These are phyloP conservation scores for Calonectria montana DNA, from an alignment of 2,329 filamentous ascomycete genomes.

Conservation along the genomic window DNA sequence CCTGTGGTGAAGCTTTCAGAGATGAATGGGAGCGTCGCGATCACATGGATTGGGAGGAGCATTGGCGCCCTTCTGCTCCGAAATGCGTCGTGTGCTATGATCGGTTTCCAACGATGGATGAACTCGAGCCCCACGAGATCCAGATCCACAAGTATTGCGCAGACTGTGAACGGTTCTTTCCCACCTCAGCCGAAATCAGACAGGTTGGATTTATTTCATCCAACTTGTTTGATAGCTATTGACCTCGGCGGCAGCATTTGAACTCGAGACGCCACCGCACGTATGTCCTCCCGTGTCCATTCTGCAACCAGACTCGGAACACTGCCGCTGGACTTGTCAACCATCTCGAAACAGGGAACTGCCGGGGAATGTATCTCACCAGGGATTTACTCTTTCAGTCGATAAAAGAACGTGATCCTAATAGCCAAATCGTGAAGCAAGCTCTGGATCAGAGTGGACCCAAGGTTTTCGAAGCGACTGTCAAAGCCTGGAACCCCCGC, in stretches of 20 bases:
- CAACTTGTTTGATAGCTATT: background rate
- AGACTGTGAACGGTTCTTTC: constrained; percentile 48
- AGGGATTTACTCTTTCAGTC: constrained; percentile 59
- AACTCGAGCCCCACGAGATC: constrained; percentile 42
- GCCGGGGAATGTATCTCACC: constrained; percentile 59
- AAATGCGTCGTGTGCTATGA: constrained; percentile 44
- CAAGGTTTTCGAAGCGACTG: constrained; percentile 52
- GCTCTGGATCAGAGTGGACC: constrained; percentile 57
- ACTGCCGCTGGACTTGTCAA: constrained; percentile 65
- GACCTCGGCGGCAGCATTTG: constrained; percentile 58
- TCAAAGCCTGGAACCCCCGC: constrained; percentile 53
- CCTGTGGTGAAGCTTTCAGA: constrained; percentile 39
- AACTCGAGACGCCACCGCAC: constrained; percentile 60
- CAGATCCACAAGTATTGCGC: constrained; percentile 47
- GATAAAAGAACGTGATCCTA: constrained; percentile 58
- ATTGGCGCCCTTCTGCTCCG: constrained; percentile 36
- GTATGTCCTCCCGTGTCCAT: constrained; percentile 59
- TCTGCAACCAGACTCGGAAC: constrained; percentile 59
- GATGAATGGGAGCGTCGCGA: constrained; percentile 31
- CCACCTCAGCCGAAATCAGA: constrained; percentile 34
- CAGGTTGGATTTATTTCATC: constrained; percentile 7
- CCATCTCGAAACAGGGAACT: constrained; percentile 68
- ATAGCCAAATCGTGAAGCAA: constrained; percentile 62
- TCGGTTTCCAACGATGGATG: background rate
- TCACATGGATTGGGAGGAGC: constrained; percentile 46